These are phyloP conservation scores for Kodamaea arcana DNA, from an alignment of 1,139 yeast genomes.

Conservation along the genomic window DNA sequence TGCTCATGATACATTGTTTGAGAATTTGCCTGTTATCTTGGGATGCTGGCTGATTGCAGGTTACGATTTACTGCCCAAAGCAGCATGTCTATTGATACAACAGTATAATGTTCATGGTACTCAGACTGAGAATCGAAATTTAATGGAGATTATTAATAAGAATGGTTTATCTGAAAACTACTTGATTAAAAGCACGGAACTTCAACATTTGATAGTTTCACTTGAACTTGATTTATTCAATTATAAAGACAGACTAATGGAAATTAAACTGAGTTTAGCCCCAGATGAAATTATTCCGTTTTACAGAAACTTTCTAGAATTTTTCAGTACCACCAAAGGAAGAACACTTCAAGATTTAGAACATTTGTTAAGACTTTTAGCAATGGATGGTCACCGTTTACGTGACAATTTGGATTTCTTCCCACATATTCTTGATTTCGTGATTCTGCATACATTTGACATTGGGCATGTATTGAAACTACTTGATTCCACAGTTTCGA, in stretches of 20 bases:
- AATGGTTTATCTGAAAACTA: slow-evolving; percentile 20
- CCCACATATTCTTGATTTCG: slow-evolving; percentile 6
- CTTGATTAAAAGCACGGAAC: slow-evolving; percentile 20
- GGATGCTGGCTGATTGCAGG: slow-evolving; percentile 28
- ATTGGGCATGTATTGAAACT: slow-evolving; percentile 8
- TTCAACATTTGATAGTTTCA: slow-evolving; percentile 24
- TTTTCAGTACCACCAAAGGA: slow-evolving; percentile 10
- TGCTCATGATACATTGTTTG: slow-evolving; percentile 30
- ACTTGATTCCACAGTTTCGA: slow-evolving; percentile 17
- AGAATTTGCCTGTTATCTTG: slow-evolving; percentile 23
- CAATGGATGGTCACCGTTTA: slow-evolving; percentile 6
- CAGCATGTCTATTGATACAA: slow-evolving; percentile 24
- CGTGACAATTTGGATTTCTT: slow-evolving; percentile 1
- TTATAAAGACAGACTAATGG: slow-evolving; percentile 23
- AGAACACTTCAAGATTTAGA: slow-evolving; percentile 7
- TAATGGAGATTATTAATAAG: slow-evolving; percentile 20
- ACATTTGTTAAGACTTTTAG: slow-evolving; percentile 5
- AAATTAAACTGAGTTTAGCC: slow-evolving; percentile 10
- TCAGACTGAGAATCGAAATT: slow-evolving; percentile 20
- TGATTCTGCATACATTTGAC: slow-evolving; percentile 4
- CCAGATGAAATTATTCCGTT: slow-evolving; percentile 15
- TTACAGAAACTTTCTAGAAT: slow-evolving; percentile 17
- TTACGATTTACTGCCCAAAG: slow-evolving; percentile 24
- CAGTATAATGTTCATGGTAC: slow-evolving; percentile 32
- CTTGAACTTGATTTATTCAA: slow-evolving; percentile 20